Conservation (phyloP, 805 yeast genomes). For the Barnettozyma salicaria region DNA sequence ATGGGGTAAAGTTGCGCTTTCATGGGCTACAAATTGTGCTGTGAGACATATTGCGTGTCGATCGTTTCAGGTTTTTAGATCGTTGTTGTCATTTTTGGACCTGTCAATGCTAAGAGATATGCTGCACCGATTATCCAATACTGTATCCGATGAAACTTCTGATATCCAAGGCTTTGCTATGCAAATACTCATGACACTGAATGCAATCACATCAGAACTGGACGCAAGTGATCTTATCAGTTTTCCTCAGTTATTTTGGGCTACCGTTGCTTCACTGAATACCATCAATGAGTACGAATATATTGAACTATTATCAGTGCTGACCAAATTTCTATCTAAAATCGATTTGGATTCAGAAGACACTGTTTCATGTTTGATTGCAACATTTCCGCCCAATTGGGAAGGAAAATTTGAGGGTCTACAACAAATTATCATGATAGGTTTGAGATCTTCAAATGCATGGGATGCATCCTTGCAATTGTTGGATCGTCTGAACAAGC, state of each 20-base stretch:
- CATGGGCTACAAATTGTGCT: conserved; percentile 97
- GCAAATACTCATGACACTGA: conserved; percentile 94
- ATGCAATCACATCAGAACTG: conserved; percentile 84
- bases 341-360: conserved; percentile 82
- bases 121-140: conserved; percentile 88
- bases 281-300: conserved; percentile 92
- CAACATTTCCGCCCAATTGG: conserved; percentile 93
- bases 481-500: conserved; percentile 60
- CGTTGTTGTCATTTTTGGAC: conserved; percentile 74
- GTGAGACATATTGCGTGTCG: conserved; percentile 96
- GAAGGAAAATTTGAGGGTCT: conserved; percentile 90
- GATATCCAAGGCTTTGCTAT: conserved; percentile 96
- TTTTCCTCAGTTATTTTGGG: conserved; percentile 95
- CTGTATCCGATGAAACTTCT: conserved; percentile 79
- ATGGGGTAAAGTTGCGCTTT: conserved; percentile 79
- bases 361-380: conserved; percentile 72
- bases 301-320: conserved; percentile 75
- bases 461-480: conserved; percentile 72
- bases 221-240: conserved; percentile 73
- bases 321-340: conserved; percentile 78
- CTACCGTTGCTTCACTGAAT: conserved; percentile 82
- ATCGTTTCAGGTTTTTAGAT: conserved; percentile 88
- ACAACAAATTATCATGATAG: conserved; percentile 72
- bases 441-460: conserved; percentile 75
- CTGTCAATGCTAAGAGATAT: conserved; percentile 87